These are phyloP conservation scores for Sporothrix humicola DNA, from an alignment of 2,329 filamentous ascomycete genomes.

Conservation along the genomic window DNA sequence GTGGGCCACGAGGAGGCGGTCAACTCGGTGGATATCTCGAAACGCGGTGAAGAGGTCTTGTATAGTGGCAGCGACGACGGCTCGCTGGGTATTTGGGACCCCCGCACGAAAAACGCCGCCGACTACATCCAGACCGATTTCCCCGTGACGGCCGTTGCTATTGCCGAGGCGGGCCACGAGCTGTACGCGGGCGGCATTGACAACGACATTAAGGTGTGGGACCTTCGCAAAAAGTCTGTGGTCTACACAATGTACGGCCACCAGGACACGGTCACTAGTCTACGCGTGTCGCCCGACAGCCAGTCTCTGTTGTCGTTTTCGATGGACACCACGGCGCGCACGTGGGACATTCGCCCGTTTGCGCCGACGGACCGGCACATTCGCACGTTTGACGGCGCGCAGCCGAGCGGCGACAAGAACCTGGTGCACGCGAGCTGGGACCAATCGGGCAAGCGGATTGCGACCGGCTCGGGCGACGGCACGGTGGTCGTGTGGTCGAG, in stretches of 20 bases:
- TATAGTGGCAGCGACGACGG: constrained; percentile 94
- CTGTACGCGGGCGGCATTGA: constrained; percentile 94
- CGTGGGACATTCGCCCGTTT: constrained; percentile 96
- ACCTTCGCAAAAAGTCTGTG: constrained; percentile 87
- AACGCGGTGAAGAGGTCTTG: constrained; percentile 86
- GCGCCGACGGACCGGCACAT: constrained; percentile 85
- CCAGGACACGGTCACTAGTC: constrained; percentile 86
- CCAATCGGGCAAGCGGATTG: constrained; percentile 80
- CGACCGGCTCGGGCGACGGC: constrained; percentile 86
- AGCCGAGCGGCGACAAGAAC: constrained; percentile 87
- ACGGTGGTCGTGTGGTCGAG: constrained; percentile 91
- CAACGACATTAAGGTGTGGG: constrained; percentile 97
- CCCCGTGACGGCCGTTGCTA: constrained; percentile 85
- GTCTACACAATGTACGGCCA: constrained; percentile 89
- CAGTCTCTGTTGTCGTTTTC: constrained; percentile 89
- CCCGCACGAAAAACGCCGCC: constrained; percentile 83
- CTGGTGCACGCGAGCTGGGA: constrained; percentile 91
- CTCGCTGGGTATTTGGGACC: constrained; percentile 94
- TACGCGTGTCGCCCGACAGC: constrained; percentile 90
- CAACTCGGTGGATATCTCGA: constrained; percentile 87
- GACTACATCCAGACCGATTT: constrained; percentile 91
- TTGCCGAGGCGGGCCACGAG: constrained; percentile 95
- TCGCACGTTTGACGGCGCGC: constrained; percentile 89
- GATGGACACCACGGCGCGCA: constrained; percentile 91
- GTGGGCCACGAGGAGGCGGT: constrained; percentile 95